Evolutionary conservation across 2,329 filamentous ascomycete genomes (phyloP).

Genomic region (Elsinoe ampelina): DNA sequence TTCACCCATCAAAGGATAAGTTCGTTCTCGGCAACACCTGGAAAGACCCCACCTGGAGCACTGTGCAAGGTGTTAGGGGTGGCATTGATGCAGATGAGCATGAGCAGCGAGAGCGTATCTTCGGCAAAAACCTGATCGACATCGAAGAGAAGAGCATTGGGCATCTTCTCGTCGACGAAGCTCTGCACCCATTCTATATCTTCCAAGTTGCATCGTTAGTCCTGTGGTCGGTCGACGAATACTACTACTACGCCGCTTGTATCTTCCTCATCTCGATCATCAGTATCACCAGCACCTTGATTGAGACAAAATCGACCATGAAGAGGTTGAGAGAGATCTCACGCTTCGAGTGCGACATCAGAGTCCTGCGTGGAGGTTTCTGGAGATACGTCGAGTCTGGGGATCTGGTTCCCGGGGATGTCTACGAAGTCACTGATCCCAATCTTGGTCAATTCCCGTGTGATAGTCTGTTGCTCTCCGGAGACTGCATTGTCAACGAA

Average conservation of each 20-base stretch:
- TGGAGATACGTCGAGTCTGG: conserved; percentile 83
- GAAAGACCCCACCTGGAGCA: conserved; percentile 87
- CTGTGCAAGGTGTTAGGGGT: conserved; percentile 61
- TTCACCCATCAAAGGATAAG: conserved; percentile 78
- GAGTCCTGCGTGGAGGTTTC: conserved; percentile 88
- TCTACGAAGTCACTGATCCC: conserved; percentile 95
- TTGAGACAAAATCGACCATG: conserved; percentile 93
- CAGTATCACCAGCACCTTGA: conserved; percentile 78
- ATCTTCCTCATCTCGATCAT: conserved; percentile 92
- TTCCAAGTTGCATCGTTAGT: conserved; percentile 93
- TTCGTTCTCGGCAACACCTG: conserved; percentile 80
- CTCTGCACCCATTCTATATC: conserved; percentile 95
- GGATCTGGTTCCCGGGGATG: conserved; percentile 87
- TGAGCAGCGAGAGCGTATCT: conserved; percentile 70
- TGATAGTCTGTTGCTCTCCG: conserved; percentile 81
- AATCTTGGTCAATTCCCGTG: conserved; percentile 80
- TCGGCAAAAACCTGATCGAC: conserved; percentile 83
- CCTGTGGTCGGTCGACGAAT: conserved; percentile 90
- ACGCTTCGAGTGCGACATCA: conserved; percentile 86
- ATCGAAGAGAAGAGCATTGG: conserved; percentile 80
- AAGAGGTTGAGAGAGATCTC: conserved; percentile 81
- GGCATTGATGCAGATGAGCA: conserved; percentile 88
- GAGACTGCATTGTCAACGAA: conserved; percentile 97
- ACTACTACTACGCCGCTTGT: conserved; percentile 94
- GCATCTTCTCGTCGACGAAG: conserved; percentile 84